phyloP scores from a whole-genome alignment of 2,329 filamentous ascomycete species.

The Aspergillus ochraceus region DNA sequence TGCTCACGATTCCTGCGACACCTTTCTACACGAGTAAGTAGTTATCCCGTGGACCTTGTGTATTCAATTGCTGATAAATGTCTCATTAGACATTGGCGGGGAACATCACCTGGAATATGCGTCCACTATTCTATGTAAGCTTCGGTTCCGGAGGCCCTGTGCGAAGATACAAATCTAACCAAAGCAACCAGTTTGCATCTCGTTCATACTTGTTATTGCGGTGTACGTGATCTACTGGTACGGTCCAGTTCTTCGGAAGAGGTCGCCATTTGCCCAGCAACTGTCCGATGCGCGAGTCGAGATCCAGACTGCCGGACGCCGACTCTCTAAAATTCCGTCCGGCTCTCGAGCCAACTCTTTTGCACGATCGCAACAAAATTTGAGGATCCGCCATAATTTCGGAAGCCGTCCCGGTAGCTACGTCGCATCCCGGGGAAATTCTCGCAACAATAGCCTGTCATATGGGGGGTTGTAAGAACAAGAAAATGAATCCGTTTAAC shows the following conservation, averaged over 20 bases:
- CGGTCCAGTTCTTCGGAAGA: slow-evolving; percentile 59
- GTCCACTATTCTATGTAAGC: slow-evolving; percentile 60
- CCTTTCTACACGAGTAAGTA: slow-evolving; percentile 49
- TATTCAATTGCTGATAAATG: not conserved
- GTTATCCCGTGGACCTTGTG: not conserved
- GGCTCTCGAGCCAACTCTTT: slow-evolving; percentile 39
- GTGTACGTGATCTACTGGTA: slow-evolving; percentile 69
- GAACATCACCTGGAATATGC: slow-evolving; percentile 60
- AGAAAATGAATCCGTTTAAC: too few relatives aligned
- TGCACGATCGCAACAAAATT: slow-evolving; percentile 40
- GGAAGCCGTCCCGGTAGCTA: slow-evolving; percentile 38
- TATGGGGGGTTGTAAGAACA: slow-evolving; percentile 2
- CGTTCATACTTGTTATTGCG: slow-evolving; percentile 60
- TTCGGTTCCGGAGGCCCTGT: not conserved
- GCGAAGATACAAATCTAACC: not conserved
- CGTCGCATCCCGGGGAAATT: slow-evolving; percentile 31
- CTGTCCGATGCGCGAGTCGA: slow-evolving; percentile 50
- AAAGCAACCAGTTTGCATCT: slow-evolving; percentile 50
- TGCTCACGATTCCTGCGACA: slow-evolving; percentile 61
- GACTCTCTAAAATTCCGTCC: slow-evolving; percentile 35
- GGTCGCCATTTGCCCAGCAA: slow-evolving; percentile 65
- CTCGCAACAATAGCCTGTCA: slow-evolving; percentile 29
- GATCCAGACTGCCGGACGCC: slow-evolving; percentile 30
- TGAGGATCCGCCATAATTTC: slow-evolving; percentile 35
- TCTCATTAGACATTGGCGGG: slow-evolving; percentile 51